Base-by-base conservation (phyloP, 2,329 filamentous ascomycete species). In the Botryotinia calthae region DNA sequence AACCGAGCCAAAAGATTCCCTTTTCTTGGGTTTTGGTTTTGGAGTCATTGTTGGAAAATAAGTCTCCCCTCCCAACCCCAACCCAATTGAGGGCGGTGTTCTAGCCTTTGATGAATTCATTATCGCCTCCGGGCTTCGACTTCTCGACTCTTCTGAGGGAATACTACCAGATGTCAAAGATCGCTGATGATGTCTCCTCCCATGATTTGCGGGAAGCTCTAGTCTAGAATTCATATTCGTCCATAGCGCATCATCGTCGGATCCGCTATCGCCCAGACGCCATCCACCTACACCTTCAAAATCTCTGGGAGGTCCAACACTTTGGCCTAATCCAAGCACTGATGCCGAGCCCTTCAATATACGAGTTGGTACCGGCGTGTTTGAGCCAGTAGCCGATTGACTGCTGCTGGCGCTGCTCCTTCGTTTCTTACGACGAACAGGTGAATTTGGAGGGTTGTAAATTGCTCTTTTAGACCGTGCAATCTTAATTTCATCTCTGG, bases 211-310 rank as follows among this genome's bases (percentile, higher is more conserved):
- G 0, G 85, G 85, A 22, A 87, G 79, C 74, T 87, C 85, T 12
- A 87, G 81, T 18, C 85, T 81, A 1, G 85, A 86, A 76, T 87
- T 87, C 74, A 87, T 86, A 62, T 83, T 84, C 28, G 84, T 84
- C 86, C 86, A 88, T 46, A 83, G 76, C 7, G 76, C 80, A 48
- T 83, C 82, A 22, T 82, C 81, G 54, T 85, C 78, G 12, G 72
- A 78, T 22, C 71, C 77, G 77, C 72, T 79, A 76, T 82, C 80
- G 77, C 76, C 82, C 2, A 88, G 75, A 65, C 87, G 82, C 87
- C 87, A 90, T 4, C 88, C 88, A 28, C 88, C 88, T 2, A 90
- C 80, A 12, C 88, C 88, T 76, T 90, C 88, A 75, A 86, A 90
- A 77, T 90, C 88, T 44, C 88, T 82, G 70, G 86, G 84, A 5